Evolutionary conservation across 768 basidiomycete species (phyloP).

Genomic region (Sistotremastrum suecicum): DNA sequence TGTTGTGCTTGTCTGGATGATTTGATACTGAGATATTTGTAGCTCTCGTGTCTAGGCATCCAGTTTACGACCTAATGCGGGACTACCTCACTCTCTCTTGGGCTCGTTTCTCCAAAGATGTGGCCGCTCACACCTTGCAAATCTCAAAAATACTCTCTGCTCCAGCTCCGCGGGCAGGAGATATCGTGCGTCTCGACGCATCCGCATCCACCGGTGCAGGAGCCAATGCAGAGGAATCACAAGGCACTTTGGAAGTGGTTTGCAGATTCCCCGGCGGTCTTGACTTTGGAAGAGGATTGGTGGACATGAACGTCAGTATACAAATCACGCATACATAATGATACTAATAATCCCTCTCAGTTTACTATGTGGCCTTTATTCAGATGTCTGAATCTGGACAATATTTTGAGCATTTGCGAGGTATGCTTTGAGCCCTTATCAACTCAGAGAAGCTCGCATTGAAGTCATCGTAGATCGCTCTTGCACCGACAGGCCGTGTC

Average conservation of each 20-base stretch:
- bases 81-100: conserved; percentile 93
- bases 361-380: conserved; percentile 97
- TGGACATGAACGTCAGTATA: conserved; percentile 56
- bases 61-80: conserved; percentile 89
- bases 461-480: conserved; percentile 43
- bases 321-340: neutral
- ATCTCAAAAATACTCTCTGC: conserved; percentile 80
- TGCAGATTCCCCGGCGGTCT: conserved; percentile 88
- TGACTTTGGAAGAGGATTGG: conserved; percentile 81
- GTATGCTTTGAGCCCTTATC: conserved; percentile 20
- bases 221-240: conserved; percentile 24
- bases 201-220: conserved; percentile 27
- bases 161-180: conserved; percentile 77
- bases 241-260: conserved; percentile 53
- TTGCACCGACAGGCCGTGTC: conserved; percentile 76
- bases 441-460: neutral
- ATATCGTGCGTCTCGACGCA: conserved; percentile 75
- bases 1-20: conserved; percentile 9
- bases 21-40: conserved; percentile 4
- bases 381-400: conserved; percentile 84
- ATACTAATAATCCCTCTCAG: conserved; percentile 3
- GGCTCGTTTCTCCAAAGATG: conserved; percentile 90
- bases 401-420: conserved; percentile 87
- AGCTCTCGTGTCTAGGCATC: conserved; percentile 84
- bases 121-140: conserved; percentile 82